Evolutionary conservation across 1,284 basidiomycete genomes (phyloP), one percentile per base, ranked within the genome.

Genomic region (Ustilago shanxiensis): DNA sequence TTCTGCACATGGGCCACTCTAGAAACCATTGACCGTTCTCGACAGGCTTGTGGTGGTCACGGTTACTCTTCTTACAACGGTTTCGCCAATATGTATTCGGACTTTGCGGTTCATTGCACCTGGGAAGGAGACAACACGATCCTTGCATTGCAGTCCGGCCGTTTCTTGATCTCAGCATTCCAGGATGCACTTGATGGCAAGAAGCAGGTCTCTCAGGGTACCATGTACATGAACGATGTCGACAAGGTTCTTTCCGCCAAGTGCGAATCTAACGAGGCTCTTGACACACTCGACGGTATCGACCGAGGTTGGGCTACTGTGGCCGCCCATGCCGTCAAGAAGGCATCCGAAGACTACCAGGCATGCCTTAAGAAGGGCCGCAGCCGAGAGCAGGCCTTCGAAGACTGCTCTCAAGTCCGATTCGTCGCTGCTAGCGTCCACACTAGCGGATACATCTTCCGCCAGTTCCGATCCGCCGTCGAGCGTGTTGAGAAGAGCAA

Each of bases 1-100:
- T 90, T 90, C 87, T 90, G 89, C 82, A 90, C 89, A 37, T 90
- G 89, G 89, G 87, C 87, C 9, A 88, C 88, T 53, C 86, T 90
- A 55, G 88, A 89, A 71, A 88, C 88, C 20, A 90, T 90, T 60
- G 89, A 90, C 79, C 88, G 88, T 61, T 89, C 89, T 69, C 85
- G 89, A 56, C 87, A 89, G 83, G 84, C 88, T n/a, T 88, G 88
- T 65, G 89, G 89, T 71, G 89, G 89, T 6, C 89, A 90, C 80
- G 89, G 89, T 8, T 90, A 90, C 83, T 89, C 88, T 33, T 87
- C 88, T 20, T 90, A 90, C 85, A 88, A 89, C 8, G 88, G 88
- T 57, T 86, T 90, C 47, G 88, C 89, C 6, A 83, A 86, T 55
- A 89, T 90, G 88, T 89, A 88, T 83, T 63, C 77, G 35, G 84